Percentiles rank a stretch among this genome's conserved stretches.
Conservation (phyloP, 2,329 filamentous ascomycete genomes). For the Fusarium sp. region DNA sequence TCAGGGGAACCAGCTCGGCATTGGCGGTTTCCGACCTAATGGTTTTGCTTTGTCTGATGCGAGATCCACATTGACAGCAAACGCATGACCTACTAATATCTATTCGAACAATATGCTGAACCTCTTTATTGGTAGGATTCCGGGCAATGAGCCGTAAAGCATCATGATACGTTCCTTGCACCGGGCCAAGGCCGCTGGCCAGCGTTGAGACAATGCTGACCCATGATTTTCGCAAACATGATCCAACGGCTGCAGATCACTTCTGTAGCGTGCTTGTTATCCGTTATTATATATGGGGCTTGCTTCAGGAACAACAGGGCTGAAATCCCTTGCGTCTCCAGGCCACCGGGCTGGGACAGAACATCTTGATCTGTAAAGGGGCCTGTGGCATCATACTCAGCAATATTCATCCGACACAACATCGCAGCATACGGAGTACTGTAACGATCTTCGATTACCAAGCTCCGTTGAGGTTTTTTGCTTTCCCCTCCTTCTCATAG, state of each 20-base stretch:
- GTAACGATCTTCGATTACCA: too few relatives aligned
- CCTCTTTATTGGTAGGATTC: too few relatives aligned
- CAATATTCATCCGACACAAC: not conserved
- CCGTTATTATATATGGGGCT: slow-evolving; percentile 1
- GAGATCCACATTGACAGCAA: not conserved
- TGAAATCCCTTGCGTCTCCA: not conserved
- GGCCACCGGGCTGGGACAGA: not conserved
- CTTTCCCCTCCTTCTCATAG: not conserved
- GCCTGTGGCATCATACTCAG: not conserved
- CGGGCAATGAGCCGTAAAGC: not conserved
- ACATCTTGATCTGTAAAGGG: not conserved
- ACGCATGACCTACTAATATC: not conserved
- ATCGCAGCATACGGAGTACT: too few relatives aligned
- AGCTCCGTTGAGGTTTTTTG: not conserved
- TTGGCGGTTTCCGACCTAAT: not conserved
- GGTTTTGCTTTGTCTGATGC: slow-evolving; percentile 2
- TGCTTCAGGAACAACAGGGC: not conserved
- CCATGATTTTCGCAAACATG: not conserved
- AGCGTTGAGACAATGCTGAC: not conserved
- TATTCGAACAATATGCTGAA: not conserved
- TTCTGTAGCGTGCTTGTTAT: not conserved
- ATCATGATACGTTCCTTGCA: not conserved
- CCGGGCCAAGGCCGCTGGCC: not conserved
- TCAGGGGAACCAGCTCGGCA: not conserved
- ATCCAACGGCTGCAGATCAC: slow-evolving; percentile 1